phyloP scores from a whole-genome alignment of 2,329 filamentous ascomycete species.

The Sarocladium kiliense region DNA sequence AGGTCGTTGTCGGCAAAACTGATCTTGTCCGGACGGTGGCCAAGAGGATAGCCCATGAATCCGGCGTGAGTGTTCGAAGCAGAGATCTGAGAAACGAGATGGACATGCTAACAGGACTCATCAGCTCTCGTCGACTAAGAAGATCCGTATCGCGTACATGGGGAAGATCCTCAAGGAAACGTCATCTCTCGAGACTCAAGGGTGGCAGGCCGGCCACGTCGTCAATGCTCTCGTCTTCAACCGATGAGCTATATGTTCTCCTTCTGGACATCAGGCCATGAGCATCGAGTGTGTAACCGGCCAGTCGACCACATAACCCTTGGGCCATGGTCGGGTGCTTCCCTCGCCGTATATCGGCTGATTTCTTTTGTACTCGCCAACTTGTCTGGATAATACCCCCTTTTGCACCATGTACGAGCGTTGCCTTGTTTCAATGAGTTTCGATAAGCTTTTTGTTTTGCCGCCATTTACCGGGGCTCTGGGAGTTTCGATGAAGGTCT shows the following conservation, averaged over 20 bases:
- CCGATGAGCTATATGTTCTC: constrained; percentile 24
- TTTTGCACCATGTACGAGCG: background rate
- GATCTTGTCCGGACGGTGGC: constrained; percentile 62
- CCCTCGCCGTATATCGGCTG: too few species aligned
- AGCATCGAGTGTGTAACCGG: too few species aligned
- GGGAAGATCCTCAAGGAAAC: constrained; percentile 73
- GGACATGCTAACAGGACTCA: background rate
- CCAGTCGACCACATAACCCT: too few species aligned
- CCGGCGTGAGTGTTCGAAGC: constrained; percentile 45
- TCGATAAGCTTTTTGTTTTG: background rate
- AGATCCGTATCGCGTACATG: constrained; percentile 71
- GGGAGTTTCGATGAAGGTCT: background rate
- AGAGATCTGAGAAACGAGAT: constrained; percentile 2
- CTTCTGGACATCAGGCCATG: too few species aligned
- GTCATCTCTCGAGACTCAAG: constrained; percentile 59
- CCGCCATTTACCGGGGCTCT: background rate
- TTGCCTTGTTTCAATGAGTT: background rate
- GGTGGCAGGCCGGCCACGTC: constrained; percentile 70
- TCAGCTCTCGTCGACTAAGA: constrained; percentile 53
- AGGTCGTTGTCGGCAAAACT: constrained; percentile 48
- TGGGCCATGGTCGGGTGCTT: too few species aligned
- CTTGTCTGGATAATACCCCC: constrained; percentile 24
- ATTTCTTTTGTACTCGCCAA: constrained; percentile 3
- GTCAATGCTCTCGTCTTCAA: constrained; percentile 70
- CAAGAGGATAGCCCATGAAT: constrained; percentile 57